These are phyloP conservation scores for Apophysomyces variabilis DNA, from an alignment of 371 early-diverging fungal genomes.

Conservation along the genomic window DNA sequence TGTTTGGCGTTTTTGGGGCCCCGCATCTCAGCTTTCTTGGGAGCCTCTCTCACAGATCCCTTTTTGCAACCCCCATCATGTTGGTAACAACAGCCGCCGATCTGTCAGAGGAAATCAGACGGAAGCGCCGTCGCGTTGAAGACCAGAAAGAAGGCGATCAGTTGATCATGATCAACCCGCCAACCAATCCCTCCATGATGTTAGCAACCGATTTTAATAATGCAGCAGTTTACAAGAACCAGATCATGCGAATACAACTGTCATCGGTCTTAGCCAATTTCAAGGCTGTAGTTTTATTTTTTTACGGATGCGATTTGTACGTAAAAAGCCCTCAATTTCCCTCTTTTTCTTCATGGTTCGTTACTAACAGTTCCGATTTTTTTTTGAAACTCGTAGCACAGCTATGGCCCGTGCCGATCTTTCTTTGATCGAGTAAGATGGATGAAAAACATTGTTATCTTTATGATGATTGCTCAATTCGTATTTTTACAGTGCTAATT, in stretches of 20 bases:
- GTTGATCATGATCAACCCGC: slow-evolving; percentile 20
- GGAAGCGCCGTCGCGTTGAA: slow-evolving; percentile 21
- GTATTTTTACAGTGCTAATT: slow-evolving; percentile 16
- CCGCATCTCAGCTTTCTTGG: no score
- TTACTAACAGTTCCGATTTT: no score
- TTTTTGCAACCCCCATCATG: no score
- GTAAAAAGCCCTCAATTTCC: slow-evolving; percentile 5
- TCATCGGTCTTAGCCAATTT: slow-evolving; percentile 1
- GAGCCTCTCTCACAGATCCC: no score
- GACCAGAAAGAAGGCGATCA: neutral
- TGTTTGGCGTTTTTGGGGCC: no score
- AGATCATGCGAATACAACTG: slow-evolving; percentile 18
- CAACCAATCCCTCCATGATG: slow-evolving; percentile 19
- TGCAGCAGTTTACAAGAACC: slow-evolving; percentile 22
- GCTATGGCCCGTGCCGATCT: slow-evolving; percentile 21
- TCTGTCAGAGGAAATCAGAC: no score
- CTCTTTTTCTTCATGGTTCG: neutral
- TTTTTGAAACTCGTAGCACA: slow-evolving; percentile 15
- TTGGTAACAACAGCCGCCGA: no score
- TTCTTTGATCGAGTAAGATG: slow-evolving; percentile 24
- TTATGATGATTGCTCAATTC: neutral
- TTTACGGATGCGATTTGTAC: slow-evolving; percentile 39
- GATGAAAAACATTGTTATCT: neutral
- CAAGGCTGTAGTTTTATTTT: slow-evolving; percentile 31
- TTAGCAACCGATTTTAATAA: slow-evolving; percentile 33